A percentile compares a stretch with the other conserved stretches of the same genome.
phyloP scores from a whole-genome alignment of 805 yeast genomes.

The Kluyveromyces dobzhanskii region DNA sequence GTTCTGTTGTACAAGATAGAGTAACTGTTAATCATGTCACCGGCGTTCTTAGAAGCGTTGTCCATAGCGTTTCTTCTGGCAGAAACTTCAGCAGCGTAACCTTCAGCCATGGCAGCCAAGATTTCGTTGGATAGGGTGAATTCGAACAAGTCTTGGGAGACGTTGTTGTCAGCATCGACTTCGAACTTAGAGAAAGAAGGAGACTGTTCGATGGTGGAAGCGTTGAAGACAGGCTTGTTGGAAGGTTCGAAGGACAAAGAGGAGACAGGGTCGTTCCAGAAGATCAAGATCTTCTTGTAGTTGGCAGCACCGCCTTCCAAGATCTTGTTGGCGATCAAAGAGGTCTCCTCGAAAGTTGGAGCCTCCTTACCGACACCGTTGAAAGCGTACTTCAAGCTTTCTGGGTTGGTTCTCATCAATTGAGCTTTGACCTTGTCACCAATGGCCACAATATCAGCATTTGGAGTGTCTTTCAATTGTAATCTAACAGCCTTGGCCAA shows the following conservation, averaged over 20 bases:
- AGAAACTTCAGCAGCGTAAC: slow-evolving; percentile 94
- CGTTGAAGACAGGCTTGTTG: slow-evolving; percentile 54
- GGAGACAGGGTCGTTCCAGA: slow-evolving; percentile 80
- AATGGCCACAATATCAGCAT: slow-evolving; percentile 72
- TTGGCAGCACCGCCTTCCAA: slow-evolving; percentile 36
- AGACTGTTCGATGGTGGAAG: slow-evolving; percentile 68
- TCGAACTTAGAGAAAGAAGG: slow-evolving; percentile 81
- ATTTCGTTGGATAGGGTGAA: slow-evolving; percentile 86
- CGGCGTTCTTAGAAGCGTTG: slow-evolving; percentile 98
- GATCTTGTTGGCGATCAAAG: slow-evolving; percentile 82
- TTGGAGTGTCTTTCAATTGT: slow-evolving; percentile 52
- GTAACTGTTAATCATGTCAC: slow-evolving; percentile 95
- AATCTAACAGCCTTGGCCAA: slow-evolving; percentile 80
- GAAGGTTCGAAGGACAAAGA: slow-evolving; percentile 89
- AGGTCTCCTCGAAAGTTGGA: slow-evolving; percentile 86
- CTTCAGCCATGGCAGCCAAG: slow-evolving; percentile 90
- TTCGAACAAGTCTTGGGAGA: slow-evolving; percentile 71
- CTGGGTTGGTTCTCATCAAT: slow-evolving; percentile 72
- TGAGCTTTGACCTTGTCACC: slow-evolving; percentile 95
- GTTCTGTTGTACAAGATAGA: slow-evolving; percentile 98
- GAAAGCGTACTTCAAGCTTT: slow-evolving; percentile 64
- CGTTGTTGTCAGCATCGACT: slow-evolving; percentile 57
- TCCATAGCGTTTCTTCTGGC: slow-evolving; percentile 99
- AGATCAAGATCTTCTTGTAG: slow-evolving; percentile 70
- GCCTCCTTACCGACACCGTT: slow-evolving; percentile 94